Evolutionary conservation across 768 basidiomycete species (phyloP), one percentile per base, ranked within the genome.

Genomic region (Boletales sp.): DNA sequence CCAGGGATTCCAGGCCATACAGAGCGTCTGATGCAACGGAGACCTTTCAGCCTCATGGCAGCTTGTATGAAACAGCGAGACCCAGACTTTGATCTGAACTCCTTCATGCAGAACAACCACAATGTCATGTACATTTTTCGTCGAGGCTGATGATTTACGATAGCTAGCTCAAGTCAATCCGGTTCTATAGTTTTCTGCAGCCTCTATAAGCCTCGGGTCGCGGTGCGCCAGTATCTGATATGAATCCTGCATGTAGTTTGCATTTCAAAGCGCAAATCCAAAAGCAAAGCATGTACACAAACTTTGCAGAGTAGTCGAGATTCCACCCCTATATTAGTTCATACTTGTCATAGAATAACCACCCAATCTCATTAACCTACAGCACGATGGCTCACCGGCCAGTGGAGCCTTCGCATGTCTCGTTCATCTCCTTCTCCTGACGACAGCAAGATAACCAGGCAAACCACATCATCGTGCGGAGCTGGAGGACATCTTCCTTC

Each of bases 391-490:
- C 50, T 43, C 45, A 54, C 30, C 53, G 4, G 17, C 34, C 30
- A 17, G 6, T 5, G 13, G 18, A 34, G 19, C 19, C n/a, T 19
- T 37, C 31, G 48, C 61, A 56, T 9, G 54, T 65, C 53, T 69
- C 67, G 38, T 58, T 68, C 66, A 69, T 69, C 51, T 72, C 67
- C 51, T 65, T 72, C 54, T 79, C 77, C 55, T 78, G 75, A 41
- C 72, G 73, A 47, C 66, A 65, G 52, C 86, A 86, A 42, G 86
- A 86, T 58, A 88, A 70, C 91, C 91, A 94, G 31, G 89, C 86
- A 61, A 89, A 94, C 87, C 92, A 93, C 82, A 97, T 86, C 83
- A 93, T 93, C 50, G 86, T 89, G 50, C 87, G 78, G 53, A 97
- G 75, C 71, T 94, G 91, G 59, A 97, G 74, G 5, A 95, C 89